phyloP scores from a whole-genome alignment of 495 filamentous ascomycete species.

The Tuber magnatum region DNA sequence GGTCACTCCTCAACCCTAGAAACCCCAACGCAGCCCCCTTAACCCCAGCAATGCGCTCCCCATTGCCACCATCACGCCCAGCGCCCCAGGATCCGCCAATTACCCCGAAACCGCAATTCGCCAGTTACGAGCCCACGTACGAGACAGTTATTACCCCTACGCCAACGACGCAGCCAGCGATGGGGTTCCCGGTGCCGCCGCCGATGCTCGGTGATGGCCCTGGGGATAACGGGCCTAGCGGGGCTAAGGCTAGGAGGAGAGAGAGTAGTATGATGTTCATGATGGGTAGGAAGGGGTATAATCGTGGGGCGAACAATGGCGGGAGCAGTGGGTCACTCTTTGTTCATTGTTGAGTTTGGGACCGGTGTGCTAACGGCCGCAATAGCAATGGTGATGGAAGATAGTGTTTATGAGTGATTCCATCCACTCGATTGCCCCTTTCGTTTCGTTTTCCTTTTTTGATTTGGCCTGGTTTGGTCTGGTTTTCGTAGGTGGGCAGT shows the following conservation, averaged over 20 bases:
- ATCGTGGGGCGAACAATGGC: conserved; percentile 18
- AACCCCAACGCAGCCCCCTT: conserved; percentile 10
- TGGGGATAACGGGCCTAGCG: conserved; percentile 13
- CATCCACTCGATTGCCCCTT: background rate
- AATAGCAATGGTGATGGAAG: conserved; percentile 34
- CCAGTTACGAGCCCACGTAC: conserved; percentile 32
- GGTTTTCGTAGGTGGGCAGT: background rate
- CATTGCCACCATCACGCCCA: conserved; percentile 19
- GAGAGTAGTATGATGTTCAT: conserved; percentile 58
- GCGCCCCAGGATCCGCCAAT: conserved; percentile 30
- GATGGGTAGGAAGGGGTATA: conserved; percentile 42
- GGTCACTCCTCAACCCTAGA: conserved; percentile 3
- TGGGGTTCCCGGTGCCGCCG: conserved; percentile 21
- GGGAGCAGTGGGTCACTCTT: conserved; percentile 27
- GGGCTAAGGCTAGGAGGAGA: conserved; percentile 49
- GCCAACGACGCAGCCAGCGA: conserved; percentile 17
- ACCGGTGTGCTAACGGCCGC: conserved; percentile 8
- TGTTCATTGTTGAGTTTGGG: conserved; percentile 1
- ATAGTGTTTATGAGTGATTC: conserved; percentile 32
- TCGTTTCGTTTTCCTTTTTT: conserved; percentile 8
- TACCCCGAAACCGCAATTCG: conserved; percentile 31
- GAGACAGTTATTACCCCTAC: conserved; percentile 28
- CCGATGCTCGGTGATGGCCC: conserved; percentile 4
- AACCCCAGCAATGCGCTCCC: conserved; percentile 30
- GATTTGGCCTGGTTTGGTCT: conserved; percentile 12